Conservation (phyloP, 306 rosid genomes). For the Pachyrhizus erosus region DNA sequence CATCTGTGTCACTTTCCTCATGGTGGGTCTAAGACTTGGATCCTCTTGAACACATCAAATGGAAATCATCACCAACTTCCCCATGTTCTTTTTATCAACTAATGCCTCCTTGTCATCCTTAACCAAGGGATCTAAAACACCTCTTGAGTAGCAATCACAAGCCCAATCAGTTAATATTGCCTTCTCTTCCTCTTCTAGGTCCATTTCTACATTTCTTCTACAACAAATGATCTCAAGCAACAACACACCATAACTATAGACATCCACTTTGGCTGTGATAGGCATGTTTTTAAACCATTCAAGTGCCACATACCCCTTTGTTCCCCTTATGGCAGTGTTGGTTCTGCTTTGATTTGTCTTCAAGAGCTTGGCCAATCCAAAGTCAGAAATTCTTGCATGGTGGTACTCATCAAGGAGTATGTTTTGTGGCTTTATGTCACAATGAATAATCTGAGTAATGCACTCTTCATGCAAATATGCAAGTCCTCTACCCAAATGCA, state of each 20-base stretch:
- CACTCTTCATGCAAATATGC: conserved; percentile 35
- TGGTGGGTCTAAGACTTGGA: conserved; percentile 6
- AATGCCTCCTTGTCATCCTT: conserved; percentile 19
- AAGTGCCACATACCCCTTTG: conserved; percentile 15
- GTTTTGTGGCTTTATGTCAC: conserved; percentile 43
- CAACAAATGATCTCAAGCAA: conserved; percentile 1
- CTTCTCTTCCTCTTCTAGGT: background rate
- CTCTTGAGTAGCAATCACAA: conserved; percentile 2
- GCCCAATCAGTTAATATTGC: conserved; percentile 3
- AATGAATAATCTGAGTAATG: conserved; percentile 34
- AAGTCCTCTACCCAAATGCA: conserved; percentile 12
- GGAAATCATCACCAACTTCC: conserved; percentile 16
- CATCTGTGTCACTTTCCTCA: conserved; percentile 20
- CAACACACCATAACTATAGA: background rate
- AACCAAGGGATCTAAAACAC: background rate
- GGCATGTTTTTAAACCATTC: conserved; percentile 14
- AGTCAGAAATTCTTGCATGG: conserved; percentile 34
- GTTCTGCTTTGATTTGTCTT: conserved; percentile 41
- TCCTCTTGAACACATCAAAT: conserved; percentile 21
- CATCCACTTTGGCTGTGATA: conserved; percentile 20
- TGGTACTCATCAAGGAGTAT: conserved; percentile 34
- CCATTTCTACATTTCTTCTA: background rate
- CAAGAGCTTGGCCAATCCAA: conserved; percentile 38
- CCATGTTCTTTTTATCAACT: background rate
- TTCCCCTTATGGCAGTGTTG: conserved; percentile 26